A percentile compares a stretch with the other conserved stretches of the same genome.
Conservation (phyloP, 345 rosid species). For the Populus deltoides region DNA sequence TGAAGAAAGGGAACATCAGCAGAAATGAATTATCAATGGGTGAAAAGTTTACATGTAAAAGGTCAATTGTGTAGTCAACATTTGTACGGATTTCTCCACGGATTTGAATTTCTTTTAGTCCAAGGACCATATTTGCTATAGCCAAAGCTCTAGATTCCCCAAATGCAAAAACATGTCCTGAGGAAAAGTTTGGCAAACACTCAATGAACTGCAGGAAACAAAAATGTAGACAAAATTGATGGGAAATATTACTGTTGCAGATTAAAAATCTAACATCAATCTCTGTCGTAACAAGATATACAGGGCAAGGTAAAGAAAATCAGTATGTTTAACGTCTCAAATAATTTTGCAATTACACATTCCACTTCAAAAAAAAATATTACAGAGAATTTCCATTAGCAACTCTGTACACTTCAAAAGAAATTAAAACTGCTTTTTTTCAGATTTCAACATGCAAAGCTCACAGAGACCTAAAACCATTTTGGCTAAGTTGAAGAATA, state of each 20-base stretch:
- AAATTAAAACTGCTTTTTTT: neutral
- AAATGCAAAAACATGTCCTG: slow-evolving; percentile 97
- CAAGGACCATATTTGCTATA: slow-evolving; percentile 99
- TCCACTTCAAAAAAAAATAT: neutral
- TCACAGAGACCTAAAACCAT: neutral
- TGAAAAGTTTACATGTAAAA: slow-evolving; percentile 70
- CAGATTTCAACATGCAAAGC: neutral
- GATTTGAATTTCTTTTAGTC: slow-evolving; percentile 97
- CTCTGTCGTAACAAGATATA: neutral
- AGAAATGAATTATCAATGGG: slow-evolving; percentile 11
- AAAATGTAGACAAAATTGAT: neutral
- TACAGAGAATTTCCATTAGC: neutral
- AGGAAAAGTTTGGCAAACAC: slow-evolving; percentile 9
- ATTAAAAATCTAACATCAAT: neutral
- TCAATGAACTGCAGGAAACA: slow-evolving; percentile 6
- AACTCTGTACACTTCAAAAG: neutral
- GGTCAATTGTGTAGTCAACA: slow-evolving; percentile 95
- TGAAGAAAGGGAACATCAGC: neutral
- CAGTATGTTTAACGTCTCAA: neutral
- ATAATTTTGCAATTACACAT: neutral
- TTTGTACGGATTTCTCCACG: slow-evolving; percentile 97
- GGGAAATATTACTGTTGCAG: slow-evolving; percentile 2
- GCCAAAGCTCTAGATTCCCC: slow-evolving; percentile 99
- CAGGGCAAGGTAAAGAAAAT: neutral
- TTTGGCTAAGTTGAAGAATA: neutral